Evolutionary conservation across 305 asterid genomes (phyloP).

Genomic region (Fraxinus greggii): DNA sequence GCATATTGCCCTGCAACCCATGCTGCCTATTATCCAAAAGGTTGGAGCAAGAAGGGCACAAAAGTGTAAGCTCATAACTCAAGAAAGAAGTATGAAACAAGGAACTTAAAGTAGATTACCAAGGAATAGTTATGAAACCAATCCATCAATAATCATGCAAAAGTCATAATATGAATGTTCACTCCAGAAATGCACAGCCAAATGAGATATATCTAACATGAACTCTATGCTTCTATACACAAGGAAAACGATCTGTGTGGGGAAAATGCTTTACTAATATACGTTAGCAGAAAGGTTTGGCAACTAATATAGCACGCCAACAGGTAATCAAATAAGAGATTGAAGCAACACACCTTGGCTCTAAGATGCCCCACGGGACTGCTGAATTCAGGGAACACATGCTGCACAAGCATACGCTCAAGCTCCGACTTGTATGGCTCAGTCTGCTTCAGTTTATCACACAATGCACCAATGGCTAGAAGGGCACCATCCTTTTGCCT

Average conservation of each 20-base stretch:
- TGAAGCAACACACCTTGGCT: conserved; percentile 59
- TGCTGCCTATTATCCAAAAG: conserved; percentile 66
- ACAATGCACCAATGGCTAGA: conserved; percentile 90
- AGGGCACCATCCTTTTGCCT: conserved; percentile 98
- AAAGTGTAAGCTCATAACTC: conserved; percentile 24
- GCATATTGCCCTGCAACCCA: conserved; percentile 99
- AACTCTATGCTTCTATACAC: neutral
- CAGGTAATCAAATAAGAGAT: conserved; percentile 11
- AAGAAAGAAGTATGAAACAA: neutral
- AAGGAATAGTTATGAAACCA: neutral
- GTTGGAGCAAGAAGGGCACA: conserved; percentile 22
- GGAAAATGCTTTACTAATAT: neutral
- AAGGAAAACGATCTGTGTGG: conserved; percentile 6
- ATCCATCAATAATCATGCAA: neutral
- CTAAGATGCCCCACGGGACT: conserved; percentile 95
- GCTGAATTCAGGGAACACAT: conserved; percentile 90
- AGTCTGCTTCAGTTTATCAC: conserved; percentile 86
- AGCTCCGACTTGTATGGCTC: conserved; percentile 94
- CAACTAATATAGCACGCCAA: conserved; percentile 2
- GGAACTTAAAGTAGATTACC: neutral
- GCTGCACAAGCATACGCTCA: conserved; percentile 89
- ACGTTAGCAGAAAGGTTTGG: conserved; percentile 1
- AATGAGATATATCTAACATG: neutral
- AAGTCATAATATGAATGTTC: neutral
- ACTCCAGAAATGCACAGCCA: neutral